Evolutionary conservation across 2,329 filamentous ascomycete species (phyloP).

Genomic region (Diaporthe citriasiana): DNA sequence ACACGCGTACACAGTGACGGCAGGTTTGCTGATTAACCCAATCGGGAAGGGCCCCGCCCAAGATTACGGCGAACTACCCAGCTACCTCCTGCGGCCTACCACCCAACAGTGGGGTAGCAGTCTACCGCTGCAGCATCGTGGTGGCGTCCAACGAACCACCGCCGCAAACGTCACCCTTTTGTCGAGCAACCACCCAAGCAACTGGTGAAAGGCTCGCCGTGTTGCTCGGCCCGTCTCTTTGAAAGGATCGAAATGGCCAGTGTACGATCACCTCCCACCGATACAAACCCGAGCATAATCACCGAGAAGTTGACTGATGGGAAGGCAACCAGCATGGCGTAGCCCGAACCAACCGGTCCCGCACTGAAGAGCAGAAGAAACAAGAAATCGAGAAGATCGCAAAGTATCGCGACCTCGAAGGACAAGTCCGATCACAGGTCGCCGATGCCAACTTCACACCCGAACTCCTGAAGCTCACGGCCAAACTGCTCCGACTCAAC

Average conservation of each 20-base stretch:
- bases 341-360: constrained; percentile 74
- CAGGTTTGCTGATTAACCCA: background rate
- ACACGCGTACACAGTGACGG: too few species aligned
- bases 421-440: constrained; percentile 76
- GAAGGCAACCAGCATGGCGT: constrained; percentile 79
- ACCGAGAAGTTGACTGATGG: constrained; percentile 42
- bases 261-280: constrained; percentile 33
- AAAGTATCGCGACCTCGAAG: constrained; percentile 80
- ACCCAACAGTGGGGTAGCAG: too few species aligned
- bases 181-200: constrained; percentile 1
- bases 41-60: constrained; percentile 1
- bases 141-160: background rate
- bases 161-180: constrained; percentile 18
- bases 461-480: constrained; percentile 76
- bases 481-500: constrained; percentile 81
- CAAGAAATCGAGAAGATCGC: constrained; percentile 82
- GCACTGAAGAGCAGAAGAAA: constrained; percentile 78
- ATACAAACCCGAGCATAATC: constrained; percentile 3
- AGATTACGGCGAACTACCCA: background rate
- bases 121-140: background rate
- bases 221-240: background rate
- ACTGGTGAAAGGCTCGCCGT: constrained; percentile 7
- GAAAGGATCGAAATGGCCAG: constrained; percentile 40
- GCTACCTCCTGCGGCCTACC: background rate
- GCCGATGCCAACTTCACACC: constrained; percentile 62